These are phyloP conservation scores for Alternaria angustiovoidea DNA, from an alignment of 2,329 filamentous ascomycete species.

Conservation along the genomic window DNA sequence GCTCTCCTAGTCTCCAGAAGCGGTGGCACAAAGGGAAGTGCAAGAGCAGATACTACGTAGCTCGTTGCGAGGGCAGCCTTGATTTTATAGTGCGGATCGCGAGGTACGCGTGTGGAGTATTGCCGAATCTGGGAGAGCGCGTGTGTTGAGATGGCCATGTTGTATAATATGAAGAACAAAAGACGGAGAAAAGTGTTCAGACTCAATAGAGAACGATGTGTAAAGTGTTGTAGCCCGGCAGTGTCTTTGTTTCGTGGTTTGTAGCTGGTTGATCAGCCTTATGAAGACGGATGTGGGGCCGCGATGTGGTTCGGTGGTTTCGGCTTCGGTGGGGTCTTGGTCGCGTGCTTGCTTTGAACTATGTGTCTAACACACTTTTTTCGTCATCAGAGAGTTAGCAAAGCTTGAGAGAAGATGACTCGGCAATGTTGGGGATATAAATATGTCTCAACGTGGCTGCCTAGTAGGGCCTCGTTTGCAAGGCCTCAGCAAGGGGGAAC, in stretches of 20 bases:
- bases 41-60: slow-evolving; percentile 50
- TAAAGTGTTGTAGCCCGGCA: neutral
- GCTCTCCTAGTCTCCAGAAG: slow-evolving; percentile 48
- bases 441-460: neutral
- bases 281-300: neutral
- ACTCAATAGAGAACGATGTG: neutral
- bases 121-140: slow-evolving; percentile 43
- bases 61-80: slow-evolving; percentile 48
- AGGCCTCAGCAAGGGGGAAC: neutral
- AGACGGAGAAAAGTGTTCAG: neutral
- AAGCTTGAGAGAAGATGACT: neutral
- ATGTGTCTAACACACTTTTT: neutral
- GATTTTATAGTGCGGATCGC: slow-evolving; percentile 47
- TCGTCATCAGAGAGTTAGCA: neutral
- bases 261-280: neutral
- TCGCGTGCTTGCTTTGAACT: neutral
- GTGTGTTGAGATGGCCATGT: slow-evolving; percentile 45
- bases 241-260: neutral
- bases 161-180: slow-evolving; percentile 2
- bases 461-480: neutral
- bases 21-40: slow-evolving; percentile 52
- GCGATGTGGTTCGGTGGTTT: neutral
- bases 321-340: neutral
- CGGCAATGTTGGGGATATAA: neutral
- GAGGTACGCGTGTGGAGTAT: slow-evolving; percentile 47